Evolutionary conservation across 129 eudicot genomes (phyloP).

Genomic region (Pseudognaphalium luteoalbum): DNA sequence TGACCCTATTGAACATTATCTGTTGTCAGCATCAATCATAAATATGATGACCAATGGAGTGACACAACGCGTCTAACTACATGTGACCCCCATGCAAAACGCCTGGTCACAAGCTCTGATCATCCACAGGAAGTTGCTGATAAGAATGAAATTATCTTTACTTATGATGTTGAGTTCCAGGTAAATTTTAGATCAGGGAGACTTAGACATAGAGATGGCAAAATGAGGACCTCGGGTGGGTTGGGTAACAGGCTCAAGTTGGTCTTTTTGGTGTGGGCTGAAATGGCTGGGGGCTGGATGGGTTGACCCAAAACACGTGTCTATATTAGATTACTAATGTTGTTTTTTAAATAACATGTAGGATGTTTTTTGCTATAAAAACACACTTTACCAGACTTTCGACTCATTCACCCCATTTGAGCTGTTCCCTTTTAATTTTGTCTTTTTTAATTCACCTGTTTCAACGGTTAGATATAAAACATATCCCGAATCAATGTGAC

Average conservation of each 20-base stretch:
- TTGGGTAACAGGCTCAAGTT: background rate
- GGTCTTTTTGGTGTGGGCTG: too few relatives aligned
- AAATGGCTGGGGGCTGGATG: background rate
- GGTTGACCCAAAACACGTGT: background rate
- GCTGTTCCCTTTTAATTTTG: background rate
- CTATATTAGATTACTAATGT: too few relatives aligned
- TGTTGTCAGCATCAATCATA: constrained; percentile 49
- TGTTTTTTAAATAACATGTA: background rate
- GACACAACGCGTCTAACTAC: constrained; percentile 43
- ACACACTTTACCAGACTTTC: background rate
- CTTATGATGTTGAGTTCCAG: constrained; percentile 64
- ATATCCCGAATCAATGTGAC: background rate
- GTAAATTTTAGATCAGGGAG: constrained; percentile 22
- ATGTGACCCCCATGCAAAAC: constrained; percentile 53
- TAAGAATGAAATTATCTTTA: constrained; percentile 56
- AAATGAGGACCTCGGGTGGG: background rate
- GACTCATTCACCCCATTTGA: background rate
- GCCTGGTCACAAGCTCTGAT: constrained; percentile 36
- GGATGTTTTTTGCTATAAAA: background rate
- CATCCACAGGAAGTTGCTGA: constrained; percentile 56
- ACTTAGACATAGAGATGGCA: background rate
- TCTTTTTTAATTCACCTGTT: background rate
- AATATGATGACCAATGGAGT: constrained; percentile 45
- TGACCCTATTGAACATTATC: background rate
- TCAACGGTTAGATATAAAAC: background rate